Evolutionary conservation across 2,329 filamentous ascomycete species (phyloP), one percentile per base, ranked within the genome.

Genomic region (Fusarium tricinctum): DNA sequence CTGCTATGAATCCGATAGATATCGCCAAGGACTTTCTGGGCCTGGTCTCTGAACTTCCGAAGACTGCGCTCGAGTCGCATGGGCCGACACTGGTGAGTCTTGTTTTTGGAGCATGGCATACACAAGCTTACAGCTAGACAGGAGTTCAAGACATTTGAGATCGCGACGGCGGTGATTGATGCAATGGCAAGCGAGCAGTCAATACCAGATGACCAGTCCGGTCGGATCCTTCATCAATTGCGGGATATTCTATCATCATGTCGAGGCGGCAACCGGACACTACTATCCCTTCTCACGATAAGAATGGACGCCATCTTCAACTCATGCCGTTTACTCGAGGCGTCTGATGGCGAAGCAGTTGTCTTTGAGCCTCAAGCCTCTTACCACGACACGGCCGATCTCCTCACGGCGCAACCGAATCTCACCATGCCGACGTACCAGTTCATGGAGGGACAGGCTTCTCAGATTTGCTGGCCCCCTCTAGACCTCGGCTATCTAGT

Each of bases 81-180:
- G 83, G 84, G 0, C 80, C 83, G 6, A 81, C 81, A 1, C 80
- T 85, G 69, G 82, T 58, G 49, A 50, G 23, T 23, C 23, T 23
- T 23, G 7, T 23, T 23, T 23, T 23, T 23, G 7, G 3, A 23
- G 23, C 23, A 23, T 23, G 23, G 23, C 23, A 23, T 8, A 23
- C 23, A 1, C 4, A 26, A 6, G 43, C 58, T 72, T 17, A 73
- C 43, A 50, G 12, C 14, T 3, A 2, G 14, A 1, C 26, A 77
- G 74, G 76, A 84, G 68, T 81, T 81, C 68, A 84, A 84, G 49
- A 82, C 82, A 4, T 83, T 79, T 49, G 81, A 83, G 58, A 83
- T 84, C 44, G 82, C 82, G 1, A 81, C 78, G 13, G 80, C 81
- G 0, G 81, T 84, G 1, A 78, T 79, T 19, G 82, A 84, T 30